Evolutionary conservation across 306 rosid species (phyloP).

Genomic region (Canavalia gladiata): DNA sequence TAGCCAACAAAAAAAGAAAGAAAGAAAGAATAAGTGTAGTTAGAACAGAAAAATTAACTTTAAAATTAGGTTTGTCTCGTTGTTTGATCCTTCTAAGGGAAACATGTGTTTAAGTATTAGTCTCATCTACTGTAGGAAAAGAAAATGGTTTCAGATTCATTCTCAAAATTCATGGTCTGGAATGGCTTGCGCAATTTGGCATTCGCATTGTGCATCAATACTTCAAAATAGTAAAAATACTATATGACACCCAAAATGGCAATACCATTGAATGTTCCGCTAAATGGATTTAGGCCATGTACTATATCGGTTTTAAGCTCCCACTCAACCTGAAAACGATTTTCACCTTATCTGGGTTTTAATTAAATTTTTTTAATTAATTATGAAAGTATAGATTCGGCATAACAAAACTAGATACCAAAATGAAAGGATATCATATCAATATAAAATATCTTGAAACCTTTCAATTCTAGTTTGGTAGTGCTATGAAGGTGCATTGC

Average conservation of each 20-base stretch:
- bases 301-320: conserved; percentile 14
- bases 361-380: neutral
- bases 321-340: conserved; percentile 25
- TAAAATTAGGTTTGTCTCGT: conserved; percentile 1
- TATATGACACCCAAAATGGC: conserved; percentile 33
- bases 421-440: neutral
- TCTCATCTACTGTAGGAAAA: neutral
- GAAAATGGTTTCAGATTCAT: conserved; percentile 35
- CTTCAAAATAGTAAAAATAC: conserved; percentile 42
- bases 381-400: conserved; percentile 8
- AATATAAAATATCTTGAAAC: conserved; percentile 1
- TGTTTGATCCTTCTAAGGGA: conserved; percentile 29
- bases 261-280: conserved; percentile 39
- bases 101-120: conserved; percentile 43
- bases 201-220: conserved; percentile 7
- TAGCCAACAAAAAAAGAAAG: neutral
- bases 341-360: conserved; percentile 36
- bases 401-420: neutral
- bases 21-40: neutral
- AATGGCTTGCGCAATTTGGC: conserved; percentile 1
- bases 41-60: neutral
- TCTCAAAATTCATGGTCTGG: conserved; percentile 39
- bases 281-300: conserved; percentile 37
- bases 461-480: conserved; percentile 12
- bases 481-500: neutral